Base-by-base conservation (phyloP, 306 rosid species). In the Begonia loranthoides region DNA sequence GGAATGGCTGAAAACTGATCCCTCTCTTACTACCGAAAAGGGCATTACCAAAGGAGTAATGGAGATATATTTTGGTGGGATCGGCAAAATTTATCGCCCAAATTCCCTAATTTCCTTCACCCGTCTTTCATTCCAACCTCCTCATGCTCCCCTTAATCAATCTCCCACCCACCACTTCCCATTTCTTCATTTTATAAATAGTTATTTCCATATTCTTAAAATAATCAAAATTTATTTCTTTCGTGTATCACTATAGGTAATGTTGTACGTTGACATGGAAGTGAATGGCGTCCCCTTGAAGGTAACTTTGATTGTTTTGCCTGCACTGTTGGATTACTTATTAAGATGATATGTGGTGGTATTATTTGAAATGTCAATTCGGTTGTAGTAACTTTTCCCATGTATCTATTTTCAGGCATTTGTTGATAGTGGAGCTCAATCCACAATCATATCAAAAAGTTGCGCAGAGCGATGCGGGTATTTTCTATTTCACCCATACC, bases 241-340 rank as follows among this genome's bases (percentile, higher is more conserved):
- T 19, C 2, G 3, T 19, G 22, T 4, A 19, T 55, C 55, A 28
- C 51, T 77, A 60, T 79, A 90, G 95, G 74, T 90, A 56, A 90
- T 90, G 99, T 63, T 90, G 74, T 90, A 85, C 69, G 95, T 90
- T 56, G 99, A 86, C 75, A 90, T 90, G 99, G 99, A 90, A 68
- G 95, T 86, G 47, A 90, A 90, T 73, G 94, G 94, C 54, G 82
- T 90, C 51, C 94, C 99, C 9, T 65, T 90, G 70, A 90, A 90
- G 94, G 99, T 86, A 62, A 62, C 61, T 53, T 63, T 41, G 57
- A 50, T 50, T n/a, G 43, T 64, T 40, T 55, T 36, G 41, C 41
- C 12, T 15, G 38, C 49, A 19, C 22, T 19, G 12, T 39, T 39
- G 15, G 33, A 19, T 19, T 19, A 19, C 22, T 2, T 19, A 2